Conservation (phyloP, 129 eudicot genomes). For the Arctium lappa region DNA sequence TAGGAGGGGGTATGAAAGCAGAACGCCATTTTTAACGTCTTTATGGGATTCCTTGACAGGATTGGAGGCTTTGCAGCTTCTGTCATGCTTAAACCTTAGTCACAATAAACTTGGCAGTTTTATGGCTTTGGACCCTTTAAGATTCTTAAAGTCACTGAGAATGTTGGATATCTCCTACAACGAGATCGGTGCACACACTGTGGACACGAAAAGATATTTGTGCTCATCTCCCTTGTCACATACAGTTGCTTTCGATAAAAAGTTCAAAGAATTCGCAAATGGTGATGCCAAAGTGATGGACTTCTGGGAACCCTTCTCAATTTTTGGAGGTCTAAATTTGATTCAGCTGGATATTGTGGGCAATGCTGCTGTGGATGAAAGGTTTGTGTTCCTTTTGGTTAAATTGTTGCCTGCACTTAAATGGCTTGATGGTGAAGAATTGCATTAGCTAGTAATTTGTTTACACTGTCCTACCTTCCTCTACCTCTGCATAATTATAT, state of each 20-base stretch:
- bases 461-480: background rate
- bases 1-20: background rate
- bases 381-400: slow-evolving; percentile 36
- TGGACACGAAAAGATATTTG: slow-evolving; percentile 74
- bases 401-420: slow-evolving; percentile 63
- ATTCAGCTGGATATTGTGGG: slow-evolving; percentile 65
- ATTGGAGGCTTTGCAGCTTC: slow-evolving; percentile 83
- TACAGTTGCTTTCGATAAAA: slow-evolving; percentile 41
- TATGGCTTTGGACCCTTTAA: slow-evolving; percentile 71
- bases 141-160: slow-evolving; percentile 54
- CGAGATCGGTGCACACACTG: slow-evolving; percentile 75
- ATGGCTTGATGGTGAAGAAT: slow-evolving; percentile 73
- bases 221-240: slow-evolving; percentile 78
- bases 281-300: slow-evolving; percentile 23
- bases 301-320: slow-evolving; percentile 68
- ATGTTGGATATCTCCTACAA: slow-evolving; percentile 66
- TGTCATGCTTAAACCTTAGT: slow-evolving; percentile 74
- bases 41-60: slow-evolving; percentile 43
- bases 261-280: slow-evolving; percentile 25
- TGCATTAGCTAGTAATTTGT: slow-evolving; percentile 18
- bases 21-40: background rate
- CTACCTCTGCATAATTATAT: background rate
- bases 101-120: slow-evolving; percentile 69
- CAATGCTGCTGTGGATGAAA: slow-evolving; percentile 49
- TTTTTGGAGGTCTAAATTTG: slow-evolving; percentile 54